Evolutionary conservation across 805 yeast genomes (phyloP), one percentile per base, ranked within the genome.

Genomic region (Candida sphagnicola): DNA sequence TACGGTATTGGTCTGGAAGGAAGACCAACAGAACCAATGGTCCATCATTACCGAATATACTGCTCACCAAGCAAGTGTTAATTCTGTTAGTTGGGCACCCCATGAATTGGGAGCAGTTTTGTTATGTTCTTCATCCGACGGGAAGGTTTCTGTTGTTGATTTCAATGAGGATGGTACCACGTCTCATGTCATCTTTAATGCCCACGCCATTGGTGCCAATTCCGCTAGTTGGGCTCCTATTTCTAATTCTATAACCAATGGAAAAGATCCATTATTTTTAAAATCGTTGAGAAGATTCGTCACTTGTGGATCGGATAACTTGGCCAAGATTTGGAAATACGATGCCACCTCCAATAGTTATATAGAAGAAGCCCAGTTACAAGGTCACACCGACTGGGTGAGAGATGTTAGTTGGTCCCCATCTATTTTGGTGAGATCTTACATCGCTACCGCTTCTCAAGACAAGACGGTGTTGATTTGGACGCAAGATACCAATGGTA

Each of bases 371-470:
- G 82, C 81, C 31, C 75, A 78, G 18, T 74, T 93, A 39, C 82
- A 80, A 46, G 99, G 97, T 29, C 99, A 93, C 62, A 73, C 86
- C 13, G 99, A 93, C 62, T 93, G 99, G 99, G 97, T 93, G 24
- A 82, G 99, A 63, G 99, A 93, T 59, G 97, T 91, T 44, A 88
- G 95, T 3, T 93, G 99, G 99, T 88, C 96, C 15, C 96, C 98
- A 34, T 81, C 95, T 2, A 80, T 87, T 34, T 74, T 93, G 45
- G 76, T 87, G 34, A 83, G 86, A 50, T 81, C 95, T 11, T 91
- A 89, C 60, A 85, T 93, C 52, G 99, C 98, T 11, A 81, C 95
- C 26, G 97, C 96, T 8, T 90, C 98, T 16, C 98, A 93, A 66
- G 99, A 93, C 63, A 82, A 87, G 60, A 85, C 95, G 0, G 97